Evolutionary conservation across 164 flowering plant genomes (phyloP), one percentile per base, ranked within the genome.

Genomic region (Nymphaea thermarum): DNA sequence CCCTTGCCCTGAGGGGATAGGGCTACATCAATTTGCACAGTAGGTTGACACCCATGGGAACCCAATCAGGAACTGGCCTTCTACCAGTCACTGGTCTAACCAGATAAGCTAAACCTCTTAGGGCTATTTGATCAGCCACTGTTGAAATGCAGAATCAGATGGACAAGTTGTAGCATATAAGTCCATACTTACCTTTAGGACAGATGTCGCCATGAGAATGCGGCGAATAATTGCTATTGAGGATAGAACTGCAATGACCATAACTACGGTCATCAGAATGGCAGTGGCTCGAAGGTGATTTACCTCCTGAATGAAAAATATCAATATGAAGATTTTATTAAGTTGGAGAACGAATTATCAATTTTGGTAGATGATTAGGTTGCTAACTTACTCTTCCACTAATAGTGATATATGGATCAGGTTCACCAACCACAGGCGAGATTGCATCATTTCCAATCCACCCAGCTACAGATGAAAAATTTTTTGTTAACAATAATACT

Each of bases 141-240:
- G 36, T 25, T 25, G 36, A 25, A 25, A 25, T 25, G 36, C 36
- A 25, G 36, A 25, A 25, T 25, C 36, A 25, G 36, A 25, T 25
- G 36, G 36, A 25, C 36, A 25, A 25, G 36, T 25, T 25, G 36
- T 25, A 25, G 36, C 36, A 25, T 25, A 25, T 25, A 25, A 25
- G 36, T 25, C n/a, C 18, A 36, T 62, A 75, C 89, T 81, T 82
- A 74, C 99, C 96, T 90, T 91, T 57, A 91, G 84, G 47, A 94
- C 99, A 66, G 98, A 94, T 71, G 98, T 87, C 62, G 92, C 99
- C 92, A 90, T 86, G 42, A 94, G 87, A 75, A 94, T 94, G 76
- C 98, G 91, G 2, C 96, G 91, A 57, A 85, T 74, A 67, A 94
- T 86, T 45, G 96, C 98, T 73, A 94, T 80, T 69, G 98, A 88